A percentile compares a stretch with the other conserved stretches of the same genome.
phyloP scores from a whole-genome alignment of 2,329 filamentous ascomycete species.

The Pseudofabraea citricarpa region DNA sequence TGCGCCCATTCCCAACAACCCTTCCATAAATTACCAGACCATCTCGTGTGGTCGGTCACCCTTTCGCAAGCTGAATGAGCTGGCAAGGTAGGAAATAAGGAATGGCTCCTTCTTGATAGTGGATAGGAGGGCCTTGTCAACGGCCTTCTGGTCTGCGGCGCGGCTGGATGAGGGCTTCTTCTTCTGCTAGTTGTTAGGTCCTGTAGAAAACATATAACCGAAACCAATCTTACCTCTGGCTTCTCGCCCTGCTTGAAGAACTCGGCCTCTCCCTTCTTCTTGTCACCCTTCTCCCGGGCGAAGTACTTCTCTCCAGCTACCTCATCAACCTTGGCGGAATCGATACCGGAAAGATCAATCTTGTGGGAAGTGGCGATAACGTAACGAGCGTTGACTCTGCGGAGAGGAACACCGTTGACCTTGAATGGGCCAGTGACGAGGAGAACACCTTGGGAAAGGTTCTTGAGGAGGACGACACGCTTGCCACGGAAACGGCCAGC shows the following conservation, averaged over 20 bases:
- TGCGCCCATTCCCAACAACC: constrained; percentile 23
- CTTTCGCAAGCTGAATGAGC: constrained; percentile 97
- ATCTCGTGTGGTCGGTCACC: constrained; percentile 99
- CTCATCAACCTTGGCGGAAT: constrained; percentile 85
- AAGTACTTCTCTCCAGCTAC: constrained; percentile 80
- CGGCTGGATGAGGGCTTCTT: constrained; percentile 91
- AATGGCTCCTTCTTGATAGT: constrained; percentile 98
- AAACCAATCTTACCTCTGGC: constrained; percentile 68
- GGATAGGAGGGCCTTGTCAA: constrained; percentile 93
- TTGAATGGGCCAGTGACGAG: constrained; percentile 99
- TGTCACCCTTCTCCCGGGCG: constrained; percentile 87
- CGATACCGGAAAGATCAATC: constrained; percentile 79
- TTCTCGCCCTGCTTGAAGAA: constrained; percentile 99
- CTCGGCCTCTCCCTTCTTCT: constrained; percentile 95
- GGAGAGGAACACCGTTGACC: constrained; percentile 98
- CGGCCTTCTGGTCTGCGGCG: constrained; percentile 94
- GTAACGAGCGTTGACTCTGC: constrained; percentile 89
- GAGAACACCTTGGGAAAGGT: constrained; percentile 94
- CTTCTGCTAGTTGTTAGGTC: constrained; percentile 62
- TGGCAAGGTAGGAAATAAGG: constrained; percentile 88
- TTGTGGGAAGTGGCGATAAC: constrained; percentile 87
- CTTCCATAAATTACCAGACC: constrained; percentile 73
- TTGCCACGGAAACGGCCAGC: constrained; percentile 99
- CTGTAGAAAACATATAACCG: neutral
- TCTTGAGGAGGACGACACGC: constrained; percentile 98